Evolutionary conservation across 1,284 basidiomycete genomes (phyloP), one percentile per base, ranked within the genome.

Genomic region (Vanrija sp.): DNA sequence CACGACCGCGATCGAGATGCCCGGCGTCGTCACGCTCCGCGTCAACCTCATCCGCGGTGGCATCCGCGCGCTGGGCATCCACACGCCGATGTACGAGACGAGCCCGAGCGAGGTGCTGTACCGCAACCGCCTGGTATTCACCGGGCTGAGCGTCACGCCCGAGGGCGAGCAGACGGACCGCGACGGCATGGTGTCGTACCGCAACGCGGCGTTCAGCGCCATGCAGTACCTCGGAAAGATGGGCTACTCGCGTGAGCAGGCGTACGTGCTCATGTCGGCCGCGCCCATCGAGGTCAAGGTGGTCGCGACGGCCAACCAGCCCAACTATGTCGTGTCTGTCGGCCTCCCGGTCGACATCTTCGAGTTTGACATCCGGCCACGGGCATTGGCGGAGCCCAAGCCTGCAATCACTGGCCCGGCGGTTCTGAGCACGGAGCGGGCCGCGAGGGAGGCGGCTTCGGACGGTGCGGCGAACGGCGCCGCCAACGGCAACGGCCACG

Each of bases 1-100:
- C 10, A 66, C 59, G 16, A 62, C 59, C n/a, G 59, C 50, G 12
- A 53, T 64, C 41, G 57, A 49, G 19, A 68, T 86, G 85, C 45
- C 86, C 2, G 87, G 87, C 12, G 82, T 86, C 54, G 82, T 87
- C 59, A 89, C 86, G 6, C 82, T 90, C 65, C 84, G 79, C 49
- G 84, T 83, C 18, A 84, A 82, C 67, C 80, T 89, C 56, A 85
- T 89, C 76, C 88, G 87, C 65, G 82, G 81, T 16, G 87, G 87
- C 3, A 75, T 89, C 3, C 83, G 85, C 70, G 86, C 86, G 64
- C 86, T 88, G 60, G 84, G 82, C 0, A 68, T 88, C 62, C 86
- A 82, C 70, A 83, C 87, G 61, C 87, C 87, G 0, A 87, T 88
- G 60, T 89, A 87, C 41, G 45, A 52, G 37, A 61, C 62, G 7